Base-by-base conservation (phyloP, 129 eudicot species). In the Flaveria bidentis region DNA sequence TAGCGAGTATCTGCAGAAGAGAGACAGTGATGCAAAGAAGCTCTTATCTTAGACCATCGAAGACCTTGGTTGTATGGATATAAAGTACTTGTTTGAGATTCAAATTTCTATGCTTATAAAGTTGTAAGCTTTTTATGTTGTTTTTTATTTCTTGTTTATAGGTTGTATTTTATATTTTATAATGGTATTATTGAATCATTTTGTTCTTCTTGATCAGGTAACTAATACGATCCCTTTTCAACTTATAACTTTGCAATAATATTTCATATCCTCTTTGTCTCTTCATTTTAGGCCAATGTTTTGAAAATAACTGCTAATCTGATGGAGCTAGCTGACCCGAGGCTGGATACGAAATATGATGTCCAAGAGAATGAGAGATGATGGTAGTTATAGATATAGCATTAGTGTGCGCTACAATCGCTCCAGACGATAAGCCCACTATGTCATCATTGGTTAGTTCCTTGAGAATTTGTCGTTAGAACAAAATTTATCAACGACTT, bases 181-280 rank as follows among this genome's bases (percentile, higher is more conserved):
- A 28, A 28, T 28, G 33, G 33, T 28, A 28, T 28, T 28, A 28
- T 28, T 28, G 41, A 82, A 86, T 20, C 73, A 53, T 44, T 82
- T 86, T 63, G 66, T 76, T 76, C 90, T 90, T 76, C 91, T 88
- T 23, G 97, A 88, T 56, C 84, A 89, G 93, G 96, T 90, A 86
- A 80, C 64, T 72, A 22, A 56, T 69, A 55, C 9, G 23, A 69
- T 57, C 51, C 69, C 23, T 53, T 20, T 45, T 10, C 23, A 23
- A 7, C 53, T 17, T 73, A 53, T 6, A 20, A 53, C 14, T 56
- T 56, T 56, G 13, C 63, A 20, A 20, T n/a, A 51, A 30, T 62
- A 3, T 65, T 12, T 12, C 16, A 5, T 67, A 52, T 1, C 53
- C 42, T 4, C 15, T 36, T 17, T 65, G 23, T n/a, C 47, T 36